Evolutionary conservation across 108 stramenopile species (phyloP), one percentile per base, ranked within the genome.

Genomic region (Nitzschia sp.): DNA sequence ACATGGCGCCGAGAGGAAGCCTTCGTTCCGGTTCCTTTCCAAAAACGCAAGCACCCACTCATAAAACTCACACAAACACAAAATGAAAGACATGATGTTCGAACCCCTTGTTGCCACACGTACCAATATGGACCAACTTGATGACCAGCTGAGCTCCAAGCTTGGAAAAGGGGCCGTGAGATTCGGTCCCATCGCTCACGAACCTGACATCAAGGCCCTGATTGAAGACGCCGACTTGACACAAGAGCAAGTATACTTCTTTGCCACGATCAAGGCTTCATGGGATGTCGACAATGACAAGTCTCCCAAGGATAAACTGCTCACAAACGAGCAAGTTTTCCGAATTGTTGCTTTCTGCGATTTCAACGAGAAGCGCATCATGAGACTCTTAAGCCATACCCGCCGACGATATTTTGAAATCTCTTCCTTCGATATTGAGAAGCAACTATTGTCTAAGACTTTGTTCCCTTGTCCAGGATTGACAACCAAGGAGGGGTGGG

Each of bases 391-490:
- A 34, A 65, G 34, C 3, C 24, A 10, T 1, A 19, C 21, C 51
- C 29, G 53, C 17, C 26, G 11, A 15, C 1, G 34, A 15, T 34
- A 39, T 51, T 53, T 65, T 51, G 9, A 46, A 2, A n/a, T 65
- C 26, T 26, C 19, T 15, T 24, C 51, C 10, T 15, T 53, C 51
- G 51, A 52, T 10, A 22, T 53, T 11, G 51, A 46, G 37, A 51
- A 21, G 19, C 76, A 77, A 48, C 39, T 78, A 2, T 15, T 37
- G 44, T 68, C 67, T 8, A 60, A 75, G 43, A 82, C 81, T 17
- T 59, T 82, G 8, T 82, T 79, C 72, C 77, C 78, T 22, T 58
- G 78, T 20, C 83, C 83, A 20, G 76, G 73, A 25, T 41, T 81
- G 10, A 63, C 64, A 40, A 78, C 80, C 22, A 74, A 58, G 7